Evolutionary conservation across 2,329 filamentous ascomycete species (phyloP), one percentile per base, ranked within the genome.

Genomic region (Sphaerostilbella broomeana): DNA sequence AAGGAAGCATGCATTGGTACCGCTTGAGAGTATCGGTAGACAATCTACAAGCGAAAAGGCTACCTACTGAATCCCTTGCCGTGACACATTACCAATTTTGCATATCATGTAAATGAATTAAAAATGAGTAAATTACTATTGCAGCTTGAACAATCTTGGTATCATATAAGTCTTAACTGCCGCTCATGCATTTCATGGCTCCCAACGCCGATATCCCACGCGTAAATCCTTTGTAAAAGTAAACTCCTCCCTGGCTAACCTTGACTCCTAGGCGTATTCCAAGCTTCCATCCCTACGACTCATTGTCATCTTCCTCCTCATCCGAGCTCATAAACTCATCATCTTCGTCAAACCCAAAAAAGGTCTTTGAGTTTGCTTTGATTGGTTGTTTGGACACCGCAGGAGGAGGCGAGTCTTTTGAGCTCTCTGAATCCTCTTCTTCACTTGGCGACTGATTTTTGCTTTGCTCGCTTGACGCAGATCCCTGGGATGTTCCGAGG

Each of bases 271-370:
- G n/a, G n/a, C n/a, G n/a, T n/a, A n/a, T n/a, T n/a, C 18, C n/a
- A 19, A 38, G 2, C 12, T 32, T 19, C 12, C 27, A 28, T 43
- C 11, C 27, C 27, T 30, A 33, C 11, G 24, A 29, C n/a, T 41
- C 30, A 18, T 38, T 34, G 9, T 22, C 34, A 16, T 16, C 20
- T 20, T 42, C 38, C 4, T 42, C 72, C 22, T 80, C 75, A 36
- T 75, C 74, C 8, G 75, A 79, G 51, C 78, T 83, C 74, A 82
- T 78, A 47, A 81, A 83, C 51, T 85, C 81, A 32, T 88, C 83
- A 38, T 86, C 81, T 22, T 89, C 83, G 46, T 88, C 84, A 62
- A 88, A 90, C 0, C 84, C 84, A 51, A 81, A 84, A 54, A 88
- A 86, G 0, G 71, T 66, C 52, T 51, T 66, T 13, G 57, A 56